These are phyloP conservation scores for Musa schizocarpa DNA, from an alignment of 176 grass and related monocot genomes.

Conservation along the genomic window DNA sequence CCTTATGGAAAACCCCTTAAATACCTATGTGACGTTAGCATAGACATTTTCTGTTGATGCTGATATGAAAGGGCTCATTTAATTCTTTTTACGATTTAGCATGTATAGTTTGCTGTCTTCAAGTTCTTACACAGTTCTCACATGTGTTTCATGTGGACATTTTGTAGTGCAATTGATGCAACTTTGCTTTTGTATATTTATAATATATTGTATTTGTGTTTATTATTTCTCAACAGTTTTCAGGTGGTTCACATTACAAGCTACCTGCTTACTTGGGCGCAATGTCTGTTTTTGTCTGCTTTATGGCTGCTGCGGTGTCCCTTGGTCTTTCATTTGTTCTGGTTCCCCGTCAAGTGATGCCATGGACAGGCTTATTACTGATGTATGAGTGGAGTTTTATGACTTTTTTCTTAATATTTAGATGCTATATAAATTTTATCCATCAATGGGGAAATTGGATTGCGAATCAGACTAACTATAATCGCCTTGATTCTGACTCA, in stretches of 20 bases:
- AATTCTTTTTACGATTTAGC: no score
- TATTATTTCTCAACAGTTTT: slow-evolving; percentile 36
- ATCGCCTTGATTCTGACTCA: slow-evolving; percentile 23
- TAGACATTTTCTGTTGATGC: neutral
- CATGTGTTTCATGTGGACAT: neutral
- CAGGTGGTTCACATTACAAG: slow-evolving; percentile 37
- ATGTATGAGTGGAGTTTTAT: slow-evolving; percentile 73
- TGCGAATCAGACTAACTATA: slow-evolving; percentile 37
- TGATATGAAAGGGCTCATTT: neutral
- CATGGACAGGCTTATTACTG: slow-evolving; percentile 77
- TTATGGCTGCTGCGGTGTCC: slow-evolving; percentile 46
- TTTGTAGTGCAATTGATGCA: slow-evolving; percentile 5
- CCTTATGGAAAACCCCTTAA: neutral
- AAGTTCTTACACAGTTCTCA: neutral
- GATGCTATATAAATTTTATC: slow-evolving; percentile 52
- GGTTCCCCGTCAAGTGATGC: slow-evolving; percentile 69
- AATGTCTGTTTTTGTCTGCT: slow-evolving; percentile 45
- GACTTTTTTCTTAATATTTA: slow-evolving; percentile 64
- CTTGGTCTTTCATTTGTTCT: slow-evolving; percentile 54
- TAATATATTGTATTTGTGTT: slow-evolving; percentile 16
- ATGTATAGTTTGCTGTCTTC: no score
- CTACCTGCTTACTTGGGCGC: slow-evolving; percentile 63
- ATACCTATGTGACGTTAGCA: neutral
- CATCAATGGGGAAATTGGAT: slow-evolving; percentile 54
- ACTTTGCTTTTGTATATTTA: neutral